Evolutionary conservation across 495 filamentous ascomycete species (phyloP), one percentile per base, ranked within the genome.

Genomic region (Cenococcum geophilum): DNA sequence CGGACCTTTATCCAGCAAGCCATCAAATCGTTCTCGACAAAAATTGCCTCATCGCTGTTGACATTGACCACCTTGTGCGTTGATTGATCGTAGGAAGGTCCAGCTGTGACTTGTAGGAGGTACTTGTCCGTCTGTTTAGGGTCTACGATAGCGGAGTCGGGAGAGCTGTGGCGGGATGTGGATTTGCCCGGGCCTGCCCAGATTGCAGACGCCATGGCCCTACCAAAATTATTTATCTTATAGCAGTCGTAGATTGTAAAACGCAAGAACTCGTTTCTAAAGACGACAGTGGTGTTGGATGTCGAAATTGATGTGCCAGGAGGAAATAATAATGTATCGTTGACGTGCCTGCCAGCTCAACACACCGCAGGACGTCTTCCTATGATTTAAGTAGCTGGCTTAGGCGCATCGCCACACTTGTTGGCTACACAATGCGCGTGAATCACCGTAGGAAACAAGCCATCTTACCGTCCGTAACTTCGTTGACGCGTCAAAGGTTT

Each of bases 61-160:
- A 96, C 91, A 5, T 78, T 76, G 1, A 97, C 82, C 1, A 80
- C 67, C 61, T 82, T 66, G 70, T 95, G 91, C 0, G 80, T 83
- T 43, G 77, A 68, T 23, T 72, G 66, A 71, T 91, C 81, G 75
- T 96, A 92, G 23, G 77, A 75, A 10, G 87, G 78, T 4, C 92
- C 92, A 10, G 89, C 88, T 9, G 86, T 89, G 20, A 89, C 84
- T 59, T 79, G 81, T 58, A 91, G 79, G 27, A 83, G 75, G 73
- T 88, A 89, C 54, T 88, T 84, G 45, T 84, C 77, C 34, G 49
- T 55, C 25, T 55, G 51, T 16, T 59, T 54, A 18, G 64, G 59
- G 21, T 66, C 64, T 2, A 62, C 59, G 20, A 58, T 51, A 6
- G 51, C 59, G 55, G 21, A 14, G 35, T 40, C 10, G n/a, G 22